phyloP scores from a whole-genome alignment of 2,329 filamentous ascomycete species.

The Hypoxylon sp. region DNA sequence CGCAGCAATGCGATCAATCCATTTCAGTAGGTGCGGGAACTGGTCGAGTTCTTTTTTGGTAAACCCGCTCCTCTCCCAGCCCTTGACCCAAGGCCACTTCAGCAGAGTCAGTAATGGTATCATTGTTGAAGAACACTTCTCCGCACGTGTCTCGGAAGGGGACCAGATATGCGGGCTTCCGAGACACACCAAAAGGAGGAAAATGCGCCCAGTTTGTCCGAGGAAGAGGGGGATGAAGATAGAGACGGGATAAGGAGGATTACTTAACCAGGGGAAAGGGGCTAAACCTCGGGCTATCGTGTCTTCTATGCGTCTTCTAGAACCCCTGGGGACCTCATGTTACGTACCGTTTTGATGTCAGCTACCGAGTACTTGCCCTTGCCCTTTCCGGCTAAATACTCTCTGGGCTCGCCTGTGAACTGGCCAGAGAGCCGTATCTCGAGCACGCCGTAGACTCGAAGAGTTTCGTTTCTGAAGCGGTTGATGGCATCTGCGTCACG shows the following conservation, averaged over 20 bases:
- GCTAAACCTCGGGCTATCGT: too few species aligned
- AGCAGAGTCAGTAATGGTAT: neutral
- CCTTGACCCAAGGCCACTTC: conserved; percentile 57
- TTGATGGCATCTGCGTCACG: conserved; percentile 52
- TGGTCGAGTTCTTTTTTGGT: conserved; percentile 56
- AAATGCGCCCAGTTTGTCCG: too few species aligned
- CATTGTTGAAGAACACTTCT: neutral
- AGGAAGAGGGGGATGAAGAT: too few species aligned
- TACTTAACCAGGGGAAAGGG: too few species aligned
- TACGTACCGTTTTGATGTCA: conserved; percentile 54
- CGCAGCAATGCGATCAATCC: conserved; percentile 60
- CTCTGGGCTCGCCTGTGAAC: conserved; percentile 55
- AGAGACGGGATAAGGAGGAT: too few species aligned
- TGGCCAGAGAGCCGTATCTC: conserved; percentile 52
- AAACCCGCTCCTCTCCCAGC: conserved; percentile 53
- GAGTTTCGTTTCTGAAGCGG: conserved; percentile 59
- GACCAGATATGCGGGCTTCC: neutral
- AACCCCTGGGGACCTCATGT: too few species aligned
- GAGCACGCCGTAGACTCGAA: conserved; percentile 60
- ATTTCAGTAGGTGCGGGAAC: conserved; percentile 61
- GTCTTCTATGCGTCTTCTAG: too few species aligned
- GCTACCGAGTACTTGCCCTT: conserved; percentile 63
- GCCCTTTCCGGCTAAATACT: conserved; percentile 61
- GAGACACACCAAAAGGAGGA: neutral
- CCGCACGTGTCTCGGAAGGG: neutral